phyloP scores from a whole-genome alignment of 2,329 filamentous ascomycete species.

The Escovopsis sp. region DNA sequence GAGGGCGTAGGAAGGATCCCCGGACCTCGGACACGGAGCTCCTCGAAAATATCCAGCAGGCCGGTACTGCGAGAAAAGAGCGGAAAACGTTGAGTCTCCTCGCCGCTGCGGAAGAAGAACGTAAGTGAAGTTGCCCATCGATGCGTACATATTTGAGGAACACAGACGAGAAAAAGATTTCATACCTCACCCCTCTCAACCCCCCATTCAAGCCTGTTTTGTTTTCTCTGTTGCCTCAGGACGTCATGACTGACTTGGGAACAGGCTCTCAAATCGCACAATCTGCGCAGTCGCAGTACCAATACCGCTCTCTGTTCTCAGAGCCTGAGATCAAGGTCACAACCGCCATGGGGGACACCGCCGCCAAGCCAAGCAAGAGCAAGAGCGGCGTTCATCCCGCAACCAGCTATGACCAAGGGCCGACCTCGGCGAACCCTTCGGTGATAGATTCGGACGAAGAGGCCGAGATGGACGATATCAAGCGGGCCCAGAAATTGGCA shows the following conservation, averaged over 20 bases:
- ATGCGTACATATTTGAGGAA: no score
- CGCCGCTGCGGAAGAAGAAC: slow-evolving; percentile 64
- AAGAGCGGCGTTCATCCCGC: slow-evolving; percentile 54
- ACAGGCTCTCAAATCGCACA: slow-evolving; percentile 39
- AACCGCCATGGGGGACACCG: slow-evolving; percentile 45
- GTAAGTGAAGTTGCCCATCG: no score
- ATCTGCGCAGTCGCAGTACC: slow-evolving; percentile 29
- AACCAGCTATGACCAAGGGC: slow-evolving; percentile 66
- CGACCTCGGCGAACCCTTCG: slow-evolving; percentile 37
- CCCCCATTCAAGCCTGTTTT: no score
- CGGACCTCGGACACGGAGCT: slow-evolving; percentile 29
- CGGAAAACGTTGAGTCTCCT: slow-evolving; percentile 45
- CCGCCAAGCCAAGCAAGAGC: slow-evolving; percentile 34
- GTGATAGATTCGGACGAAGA: slow-evolving; percentile 75
- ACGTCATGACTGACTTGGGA: slow-evolving; percentile 10
- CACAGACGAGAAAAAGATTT: no score
- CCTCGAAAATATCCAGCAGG: slow-evolving; percentile 18
- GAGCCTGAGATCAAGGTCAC: slow-evolving; percentile 55
- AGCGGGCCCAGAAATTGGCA: slow-evolving; percentile 70
- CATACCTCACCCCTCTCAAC: no score
- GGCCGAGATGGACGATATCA: slow-evolving; percentile 70
- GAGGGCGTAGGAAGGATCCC: slow-evolving; percentile 43
- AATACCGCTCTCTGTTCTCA: slow-evolving; percentile 48
- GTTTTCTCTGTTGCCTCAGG: background rate
- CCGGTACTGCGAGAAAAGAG: slow-evolving; percentile 19